Percentiles rank a stretch among this genome's conserved stretches.
Conservation (phyloP, 495 filamentous ascomycete species). For the Penicillium samsonianum region DNA sequence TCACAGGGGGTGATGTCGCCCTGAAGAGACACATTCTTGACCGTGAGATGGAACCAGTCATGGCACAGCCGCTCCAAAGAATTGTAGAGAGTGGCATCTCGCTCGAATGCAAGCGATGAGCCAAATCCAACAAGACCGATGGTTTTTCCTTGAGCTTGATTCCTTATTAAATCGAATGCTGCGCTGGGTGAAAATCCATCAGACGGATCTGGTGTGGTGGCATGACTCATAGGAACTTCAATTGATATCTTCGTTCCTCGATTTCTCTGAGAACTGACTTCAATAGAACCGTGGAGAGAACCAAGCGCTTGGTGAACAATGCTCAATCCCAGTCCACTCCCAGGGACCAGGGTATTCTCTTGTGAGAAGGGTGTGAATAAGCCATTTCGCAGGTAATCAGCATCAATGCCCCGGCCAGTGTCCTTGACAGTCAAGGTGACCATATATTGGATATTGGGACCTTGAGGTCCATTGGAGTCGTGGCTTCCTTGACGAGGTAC, state of each 20-base stretch:
- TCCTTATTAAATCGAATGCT: too few relatives aligned
- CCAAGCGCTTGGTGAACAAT: conserved; percentile 21
- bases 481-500: too few relatives aligned
- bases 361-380: conserved; percentile 71
- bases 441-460: too few relatives aligned
- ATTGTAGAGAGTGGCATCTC: conserved; percentile 19
- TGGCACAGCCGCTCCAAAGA: conserved; percentile 27
- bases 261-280: too few relatives aligned
- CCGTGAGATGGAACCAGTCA: conserved; percentile 22
- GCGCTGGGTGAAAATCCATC: too few relatives aligned
- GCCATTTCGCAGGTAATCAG: conserved; percentile 53
- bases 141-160: conserved; percentile 7
- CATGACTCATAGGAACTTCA: too few relatives aligned
- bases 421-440: conserved; percentile 55
- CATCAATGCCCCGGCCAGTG: conserved; percentile 66
- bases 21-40: not conserved
- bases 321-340: conserved; percentile 68
- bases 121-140: conserved; percentile 32
- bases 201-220: too few relatives aligned
- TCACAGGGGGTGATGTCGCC: conserved; percentile 15
- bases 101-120: conserved; percentile 12
- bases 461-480: too few relatives aligned
- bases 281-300: too few relatives aligned
- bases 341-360: conserved; percentile 62
- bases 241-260: too few relatives aligned